Evolutionary conservation across 169 alveolate genomes (phyloP).

Genomic region (Theileria equi): DNA sequence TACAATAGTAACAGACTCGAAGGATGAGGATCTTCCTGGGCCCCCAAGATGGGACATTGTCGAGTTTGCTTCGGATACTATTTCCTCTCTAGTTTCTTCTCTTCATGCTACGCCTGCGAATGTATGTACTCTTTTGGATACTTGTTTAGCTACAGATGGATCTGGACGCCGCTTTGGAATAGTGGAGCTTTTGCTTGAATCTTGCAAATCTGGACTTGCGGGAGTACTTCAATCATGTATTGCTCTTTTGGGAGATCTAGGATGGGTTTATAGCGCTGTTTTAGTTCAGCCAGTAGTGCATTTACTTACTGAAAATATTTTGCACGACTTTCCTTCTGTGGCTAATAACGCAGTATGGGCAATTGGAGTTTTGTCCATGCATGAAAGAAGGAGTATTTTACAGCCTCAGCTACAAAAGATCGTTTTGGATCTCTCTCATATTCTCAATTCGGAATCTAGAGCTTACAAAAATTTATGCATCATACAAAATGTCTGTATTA

Average conservation of each 20-base stretch:
- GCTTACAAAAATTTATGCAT: constrained; percentile 10
- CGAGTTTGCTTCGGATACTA: constrained; percentile 29
- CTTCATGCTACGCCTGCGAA: not conserved
- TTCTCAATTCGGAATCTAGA: no score
- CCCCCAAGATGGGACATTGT: constrained; percentile 31
- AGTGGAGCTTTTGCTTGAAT: constrained; percentile 12
- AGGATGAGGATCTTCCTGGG: constrained; percentile 13
- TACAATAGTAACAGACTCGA: not conserved
- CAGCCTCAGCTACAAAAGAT: no score
- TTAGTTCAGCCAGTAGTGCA: not conserved
- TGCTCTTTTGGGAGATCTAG: constrained; percentile 56
- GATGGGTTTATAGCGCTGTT: constrained; percentile 20
- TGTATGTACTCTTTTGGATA: not conserved
- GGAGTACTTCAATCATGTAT: constrained; percentile 28
- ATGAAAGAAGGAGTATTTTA: not conserved
- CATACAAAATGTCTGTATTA: constrained; percentile 35
- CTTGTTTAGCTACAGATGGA: not conserved
- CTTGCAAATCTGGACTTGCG: constrained; percentile 20
- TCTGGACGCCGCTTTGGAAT: constrained; percentile 6
- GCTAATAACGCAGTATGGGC: constrained; percentile 15
- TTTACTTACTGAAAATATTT: not conserved
- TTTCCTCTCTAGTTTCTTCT: constrained; percentile 7
- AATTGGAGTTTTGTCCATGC: constrained; percentile 4
- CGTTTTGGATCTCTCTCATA: no score
- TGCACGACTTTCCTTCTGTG: not conserved